These are phyloP conservation scores for Trichoderma atrobrunneum DNA, from an alignment of 2,329 filamentous ascomycete genomes.

Conservation along the genomic window DNA sequence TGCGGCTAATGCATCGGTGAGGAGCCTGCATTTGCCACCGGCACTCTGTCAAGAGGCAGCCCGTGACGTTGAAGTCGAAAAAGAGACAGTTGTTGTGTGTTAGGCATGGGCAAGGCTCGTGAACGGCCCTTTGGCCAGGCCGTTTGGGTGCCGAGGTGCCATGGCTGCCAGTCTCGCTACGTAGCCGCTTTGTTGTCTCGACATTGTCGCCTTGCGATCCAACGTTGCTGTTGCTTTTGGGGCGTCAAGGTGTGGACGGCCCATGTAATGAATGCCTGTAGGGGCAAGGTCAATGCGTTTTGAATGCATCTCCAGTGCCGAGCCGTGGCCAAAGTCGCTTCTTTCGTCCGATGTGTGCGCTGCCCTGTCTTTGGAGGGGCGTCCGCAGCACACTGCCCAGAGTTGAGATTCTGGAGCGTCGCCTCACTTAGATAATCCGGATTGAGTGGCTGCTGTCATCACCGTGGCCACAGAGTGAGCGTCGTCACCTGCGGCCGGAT, in stretches of 20 bases:
- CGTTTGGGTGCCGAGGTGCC: neutral
- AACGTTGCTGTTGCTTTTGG: neutral
- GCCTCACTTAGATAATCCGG: neutral
- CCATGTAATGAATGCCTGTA: neutral
- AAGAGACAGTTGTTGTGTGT: neutral
- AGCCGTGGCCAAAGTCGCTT: neutral
- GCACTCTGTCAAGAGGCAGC: constrained; percentile 7
- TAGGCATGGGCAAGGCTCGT: neutral
- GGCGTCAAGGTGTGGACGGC: neutral
- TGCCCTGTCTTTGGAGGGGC: neutral
- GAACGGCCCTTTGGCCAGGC: neutral
- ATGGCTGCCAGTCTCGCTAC: constrained; percentile 2
- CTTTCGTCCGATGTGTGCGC: neutral
- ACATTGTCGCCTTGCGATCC: neutral
- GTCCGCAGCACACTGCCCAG: neutral
- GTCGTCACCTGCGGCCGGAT: constrained; percentile 17
- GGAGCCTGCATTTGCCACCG: constrained; percentile 15
- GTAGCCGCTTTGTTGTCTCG: constrained; percentile 6
- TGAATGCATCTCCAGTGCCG: neutral
- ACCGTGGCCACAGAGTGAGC: constrained; percentile 1
- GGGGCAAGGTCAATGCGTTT: neutral
- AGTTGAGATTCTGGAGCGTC: neutral
- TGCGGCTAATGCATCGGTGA: constrained; percentile 3
- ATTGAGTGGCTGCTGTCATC: neutral
- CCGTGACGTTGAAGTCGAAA: neutral